Evolutionary conservation across 2,329 filamentous ascomycete genomes (phyloP), one percentile per base, ranked within the genome.

Genomic region (Paraphoma sp.): DNA sequence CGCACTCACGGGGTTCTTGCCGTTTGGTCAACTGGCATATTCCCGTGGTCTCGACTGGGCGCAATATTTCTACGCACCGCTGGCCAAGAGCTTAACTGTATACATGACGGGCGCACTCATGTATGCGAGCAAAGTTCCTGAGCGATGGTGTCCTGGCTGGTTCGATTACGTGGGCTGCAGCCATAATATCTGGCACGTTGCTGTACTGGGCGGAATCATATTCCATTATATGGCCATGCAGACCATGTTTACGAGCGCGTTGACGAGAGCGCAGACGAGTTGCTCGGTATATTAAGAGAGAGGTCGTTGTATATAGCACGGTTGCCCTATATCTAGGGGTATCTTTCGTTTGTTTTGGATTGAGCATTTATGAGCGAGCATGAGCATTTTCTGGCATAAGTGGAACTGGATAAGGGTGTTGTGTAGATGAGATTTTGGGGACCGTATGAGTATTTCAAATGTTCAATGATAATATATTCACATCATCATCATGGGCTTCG

Each of bases 151-250:
- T 67, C 95, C 95, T 0, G 95, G 95, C 48, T 87, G 90, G 74
- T 99, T 99, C 68, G 95, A 99, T 78, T 98, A 98, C 74, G 84
- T 96, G 41, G 95, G 95, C 40, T 93, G 92, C 45, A 96, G 92
- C 76, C 95, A 99, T 79, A 99, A 99, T 77, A 87, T 99, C 56
- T 99, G 95, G 95, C 95, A 99, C 77, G 79, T 96, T 33, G 95
- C 95, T 7, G 95, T 99, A 10, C 81, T 99, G 29, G 92, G 93
- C 14, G 95, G 95, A 10, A 99, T 99, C 55, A 78, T 98, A n/a
- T 98, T 97, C 76, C 95, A 99, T 77, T 99, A 98, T 79, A 84
- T 86, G 18, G 95, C 95, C 16, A 97, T 99, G 94, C 91, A 97
- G 77, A 86, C 93, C 53, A 95, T 99, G 77, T 99, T 99, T 72